A percentile compares a stretch with the other conserved stretches of the same genome.
Conservation (phyloP, 257 asterid species). For the Agastache rugosa region DNA sequence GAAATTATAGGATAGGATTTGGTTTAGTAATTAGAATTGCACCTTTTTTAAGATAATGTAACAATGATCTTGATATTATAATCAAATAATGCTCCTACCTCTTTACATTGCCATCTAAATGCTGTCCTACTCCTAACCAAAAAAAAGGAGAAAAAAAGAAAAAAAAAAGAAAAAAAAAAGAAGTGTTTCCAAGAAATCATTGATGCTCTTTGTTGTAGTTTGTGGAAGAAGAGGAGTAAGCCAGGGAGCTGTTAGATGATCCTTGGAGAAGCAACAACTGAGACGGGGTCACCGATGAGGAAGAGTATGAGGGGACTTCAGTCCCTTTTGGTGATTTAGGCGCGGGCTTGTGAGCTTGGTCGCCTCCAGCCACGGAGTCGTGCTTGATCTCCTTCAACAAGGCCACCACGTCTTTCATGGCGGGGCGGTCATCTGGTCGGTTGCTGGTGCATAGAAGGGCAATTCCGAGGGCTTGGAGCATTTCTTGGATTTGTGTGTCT, state of each 20-base stretch:
- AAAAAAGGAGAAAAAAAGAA: background rate
- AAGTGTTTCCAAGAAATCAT: constrained; percentile 29
- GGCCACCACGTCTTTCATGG: constrained; percentile 86
- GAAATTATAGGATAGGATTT: background rate
- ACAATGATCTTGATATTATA: constrained; percentile 23
- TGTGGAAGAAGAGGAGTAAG: constrained; percentile 66
- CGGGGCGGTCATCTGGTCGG: constrained; percentile 71
- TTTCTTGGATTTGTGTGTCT: constrained; percentile 76
- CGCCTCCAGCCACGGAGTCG: constrained; percentile 45
- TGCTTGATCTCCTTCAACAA: constrained; percentile 71
- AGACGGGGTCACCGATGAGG: constrained; percentile 59
- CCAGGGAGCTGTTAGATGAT: constrained; percentile 63
- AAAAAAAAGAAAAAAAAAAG: constrained; percentile 10
- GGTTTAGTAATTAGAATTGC: constrained; percentile 18
- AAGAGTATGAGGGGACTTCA: constrained; percentile 42
- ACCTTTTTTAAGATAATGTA: constrained; percentile 14
- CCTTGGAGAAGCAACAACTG: constrained; percentile 66
- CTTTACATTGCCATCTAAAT: constrained; percentile 46
- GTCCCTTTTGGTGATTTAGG: constrained; percentile 37
- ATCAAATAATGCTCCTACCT: constrained; percentile 48
- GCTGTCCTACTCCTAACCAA: constrained; percentile 28
- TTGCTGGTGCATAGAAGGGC: constrained; percentile 82
- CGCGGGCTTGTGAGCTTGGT: constrained; percentile 54
- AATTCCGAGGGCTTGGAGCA: constrained; percentile 84
- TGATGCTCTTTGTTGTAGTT: constrained; percentile 47